Evolutionary conservation across 495 filamentous ascomycete species (phyloP), one percentile per base, ranked within the genome.

Genomic region (Tuber borchii): DNA sequence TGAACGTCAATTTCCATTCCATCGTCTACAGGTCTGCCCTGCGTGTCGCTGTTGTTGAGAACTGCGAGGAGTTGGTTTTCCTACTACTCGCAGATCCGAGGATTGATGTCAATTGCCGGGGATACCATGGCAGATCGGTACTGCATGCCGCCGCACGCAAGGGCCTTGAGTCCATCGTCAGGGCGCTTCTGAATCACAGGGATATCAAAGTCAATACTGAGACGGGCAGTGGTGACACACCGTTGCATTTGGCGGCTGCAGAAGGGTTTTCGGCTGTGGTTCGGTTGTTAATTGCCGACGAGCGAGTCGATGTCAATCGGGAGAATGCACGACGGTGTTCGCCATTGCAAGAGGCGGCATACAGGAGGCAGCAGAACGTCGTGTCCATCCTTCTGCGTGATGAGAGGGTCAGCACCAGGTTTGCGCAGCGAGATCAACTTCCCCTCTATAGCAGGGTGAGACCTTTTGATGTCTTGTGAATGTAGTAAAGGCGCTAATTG

Each of bases 1-100:
- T 51, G 46, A n/a, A n/a, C 46, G 20, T 51, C 20, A 51, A 51
- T n/a, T n/a, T 22, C 22, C 5, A 51, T 6, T 9, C 22, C 46
- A 61, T 61, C 26, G 61, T 40, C 69, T 43, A 39, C 26, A 20
- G 14, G 31, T n/a, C 44, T 9, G 70, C 74, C 10, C 44, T 75
- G 51, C 65, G 22, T 37, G 12, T 37, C 71, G 70, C 45, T 4
- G 70, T 72, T 7, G 42, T 26, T n/a, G 26, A 46, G 31, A 51
- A 65, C 20, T 17, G 70, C 34, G 51, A 73, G 40, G 31, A 69
- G 34, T 31, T 73, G 42, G 51, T 65, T 39, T 40, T 43, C 19
- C 16, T 75, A 22, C 70, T 75, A 7, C 70, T 75, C 6, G 37
- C 46, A 20, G 46, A 51, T 51, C 46, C 46, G 0, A 51, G 46